phyloP scores from a whole-genome alignment of 768 basidiomycete species.

The Suillus alpinus region DNA sequence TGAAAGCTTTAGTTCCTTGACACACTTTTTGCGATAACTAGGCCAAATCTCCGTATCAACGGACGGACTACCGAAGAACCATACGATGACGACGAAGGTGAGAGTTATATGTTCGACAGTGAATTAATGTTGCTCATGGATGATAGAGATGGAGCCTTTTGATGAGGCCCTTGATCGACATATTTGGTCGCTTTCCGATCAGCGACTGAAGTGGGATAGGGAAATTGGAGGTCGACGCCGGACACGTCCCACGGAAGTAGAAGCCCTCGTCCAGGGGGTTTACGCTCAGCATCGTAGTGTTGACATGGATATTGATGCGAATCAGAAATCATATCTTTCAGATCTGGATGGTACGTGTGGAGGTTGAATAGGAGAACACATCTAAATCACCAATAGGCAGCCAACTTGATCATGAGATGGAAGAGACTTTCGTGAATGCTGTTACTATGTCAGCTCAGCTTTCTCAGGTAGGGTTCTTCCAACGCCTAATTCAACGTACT shows the following conservation, averaged over 20 bases:
- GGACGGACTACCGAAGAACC: constrained; percentile 72
- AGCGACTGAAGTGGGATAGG: constrained; percentile 71
- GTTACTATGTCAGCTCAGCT: constrained; percentile 45
- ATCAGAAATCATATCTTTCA: background rate
- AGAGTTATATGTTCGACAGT: constrained; percentile 6
- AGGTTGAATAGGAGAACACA: background rate
- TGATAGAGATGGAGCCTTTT: constrained; percentile 71
- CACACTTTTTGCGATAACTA: constrained; percentile 55
- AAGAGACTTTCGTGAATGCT: constrained; percentile 31
- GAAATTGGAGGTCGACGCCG: constrained; percentile 68
- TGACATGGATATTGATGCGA: constrained; percentile 25
- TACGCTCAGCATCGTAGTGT: constrained; percentile 32
- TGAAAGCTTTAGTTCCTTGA: constrained; percentile 52
- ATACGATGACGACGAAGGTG: constrained; percentile 55
- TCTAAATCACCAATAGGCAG: constrained; percentile 12
- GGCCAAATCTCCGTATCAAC: constrained; percentile 76
- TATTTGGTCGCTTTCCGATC: constrained; percentile 78
- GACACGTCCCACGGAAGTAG: constrained; percentile 54
- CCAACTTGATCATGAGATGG: constrained; percentile 20
- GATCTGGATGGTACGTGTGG: constrained; percentile 10
- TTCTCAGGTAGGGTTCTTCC: constrained; percentile 42
- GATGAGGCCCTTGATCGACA: constrained; percentile 83
- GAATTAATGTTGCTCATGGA: constrained; percentile 4
- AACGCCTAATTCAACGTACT: background rate
- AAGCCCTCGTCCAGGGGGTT: constrained; percentile 38